phyloP scores from a whole-genome alignment of 352 stramenopile species.

The Pythium oligandrum region DNA sequence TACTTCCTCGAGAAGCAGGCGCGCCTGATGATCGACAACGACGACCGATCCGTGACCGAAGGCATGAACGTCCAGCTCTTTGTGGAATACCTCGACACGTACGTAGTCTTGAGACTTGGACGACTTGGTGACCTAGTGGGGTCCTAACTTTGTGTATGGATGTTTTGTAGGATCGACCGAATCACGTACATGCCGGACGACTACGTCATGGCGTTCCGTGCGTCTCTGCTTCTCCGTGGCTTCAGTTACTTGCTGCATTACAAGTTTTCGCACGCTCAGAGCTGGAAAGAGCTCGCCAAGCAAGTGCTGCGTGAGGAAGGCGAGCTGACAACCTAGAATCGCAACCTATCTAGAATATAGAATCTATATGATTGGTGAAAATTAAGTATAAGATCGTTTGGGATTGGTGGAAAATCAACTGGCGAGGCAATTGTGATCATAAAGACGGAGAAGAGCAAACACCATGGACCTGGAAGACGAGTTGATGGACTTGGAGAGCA shows the following conservation, averaged over 20 bases:
- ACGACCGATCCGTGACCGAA: conserved; percentile 72
- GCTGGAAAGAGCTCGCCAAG: conserved; percentile 66
- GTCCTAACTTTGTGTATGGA: too few species aligned
- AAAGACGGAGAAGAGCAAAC: not conserved
- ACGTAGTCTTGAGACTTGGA: conserved; percentile 14
- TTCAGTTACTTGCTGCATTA: conserved; percentile 85
- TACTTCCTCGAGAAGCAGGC: conserved; percentile 85
- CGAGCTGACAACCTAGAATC: too few species aligned
- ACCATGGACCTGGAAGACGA: conserved; percentile 41
- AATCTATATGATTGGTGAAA: not conserved
- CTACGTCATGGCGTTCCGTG: conserved; percentile 86
- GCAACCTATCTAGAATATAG: too few species aligned
- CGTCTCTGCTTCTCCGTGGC: conserved; percentile 77
- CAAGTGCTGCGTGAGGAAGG: conserved; percentile 52
- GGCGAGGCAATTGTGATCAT: not conserved
- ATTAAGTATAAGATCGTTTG: not conserved
- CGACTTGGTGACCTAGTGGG: too few species aligned
- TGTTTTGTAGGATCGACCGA: conserved; percentile 48
- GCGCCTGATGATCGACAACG: conserved; percentile 84
- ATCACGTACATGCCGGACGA: conserved; percentile 82
- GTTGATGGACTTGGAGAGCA: conserved; percentile 58
- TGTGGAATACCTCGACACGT: conserved; percentile 80
- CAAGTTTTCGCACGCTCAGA: conserved; percentile 82
- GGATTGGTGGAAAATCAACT: not conserved
- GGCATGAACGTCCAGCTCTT: conserved; percentile 86